These are phyloP conservation scores for Inga leiocalycina DNA, from an alignment of 306 rosid genomes.

Conservation along the genomic window DNA sequence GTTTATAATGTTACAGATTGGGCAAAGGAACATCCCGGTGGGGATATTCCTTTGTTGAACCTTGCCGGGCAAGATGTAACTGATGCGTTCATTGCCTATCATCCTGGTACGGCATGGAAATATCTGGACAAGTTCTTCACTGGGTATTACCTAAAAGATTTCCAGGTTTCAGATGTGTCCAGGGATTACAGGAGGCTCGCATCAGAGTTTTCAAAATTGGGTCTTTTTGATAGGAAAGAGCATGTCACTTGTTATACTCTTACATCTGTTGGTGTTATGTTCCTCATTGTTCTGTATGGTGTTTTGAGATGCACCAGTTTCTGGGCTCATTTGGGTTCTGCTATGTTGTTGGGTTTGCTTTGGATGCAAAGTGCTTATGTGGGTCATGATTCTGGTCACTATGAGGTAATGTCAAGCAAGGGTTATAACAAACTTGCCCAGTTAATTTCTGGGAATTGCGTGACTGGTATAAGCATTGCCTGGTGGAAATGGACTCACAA, in stretches of 20 bases:
- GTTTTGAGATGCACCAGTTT: slow-evolving; percentile 41
- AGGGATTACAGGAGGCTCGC: slow-evolving; percentile 66
- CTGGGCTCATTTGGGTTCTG: slow-evolving; percentile 73
- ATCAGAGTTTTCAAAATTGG: slow-evolving; percentile 54
- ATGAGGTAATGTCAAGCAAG: slow-evolving; percentile 58
- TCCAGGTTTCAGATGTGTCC: slow-evolving; percentile 66
- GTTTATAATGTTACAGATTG: slow-evolving; percentile 71
- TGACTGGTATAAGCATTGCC: slow-evolving; percentile 89
- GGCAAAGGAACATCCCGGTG: slow-evolving; percentile 74
- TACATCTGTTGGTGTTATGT: slow-evolving; percentile 42
- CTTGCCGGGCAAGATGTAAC: slow-evolving; percentile 82
- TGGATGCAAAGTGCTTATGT: slow-evolving; percentile 87
- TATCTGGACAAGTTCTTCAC: slow-evolving; percentile 64
- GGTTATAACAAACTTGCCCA: slow-evolving; percentile 56
- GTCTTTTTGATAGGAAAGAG: slow-evolving; percentile 70
- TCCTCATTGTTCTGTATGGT: slow-evolving; percentile 56
- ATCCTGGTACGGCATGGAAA: slow-evolving; percentile 68
- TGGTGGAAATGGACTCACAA: slow-evolving; percentile 99
- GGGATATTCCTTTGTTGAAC: slow-evolving; percentile 53
- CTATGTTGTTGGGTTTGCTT: slow-evolving; percentile 66
- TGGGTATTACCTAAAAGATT: slow-evolving; percentile 53
- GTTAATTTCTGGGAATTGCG: slow-evolving; percentile 74
- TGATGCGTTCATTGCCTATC: slow-evolving; percentile 76
- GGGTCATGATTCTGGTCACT: slow-evolving; percentile 91
- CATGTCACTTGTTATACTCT: slow-evolving; percentile 41